Percentiles rank a stretch among this genome's conserved stretches.
phyloP scores from a whole-genome alignment of 2,329 filamentous ascomycete species.

The Aspergillus hiratsukae region DNA sequence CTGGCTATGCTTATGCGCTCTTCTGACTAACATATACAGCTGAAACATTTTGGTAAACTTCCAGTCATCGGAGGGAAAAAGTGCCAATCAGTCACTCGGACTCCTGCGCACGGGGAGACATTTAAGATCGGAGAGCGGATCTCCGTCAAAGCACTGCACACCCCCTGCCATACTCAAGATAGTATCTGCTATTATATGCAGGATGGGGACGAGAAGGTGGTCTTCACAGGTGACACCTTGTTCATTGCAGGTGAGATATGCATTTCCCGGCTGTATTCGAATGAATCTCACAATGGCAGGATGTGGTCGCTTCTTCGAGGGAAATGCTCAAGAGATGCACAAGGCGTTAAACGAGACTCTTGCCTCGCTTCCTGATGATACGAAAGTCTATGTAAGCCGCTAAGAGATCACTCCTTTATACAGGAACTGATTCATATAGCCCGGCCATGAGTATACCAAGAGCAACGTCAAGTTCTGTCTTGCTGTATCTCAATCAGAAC shows the following conservation, averaged over 20 bases:
- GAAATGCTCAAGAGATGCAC: conserved; percentile 85
- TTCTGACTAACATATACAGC: conserved; percentile 32
- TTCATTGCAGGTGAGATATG: conserved; percentile 71
- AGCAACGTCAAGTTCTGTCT: conserved; percentile 85
- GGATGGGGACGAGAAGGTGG: conserved; percentile 66
- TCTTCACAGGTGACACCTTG: conserved; percentile 94
- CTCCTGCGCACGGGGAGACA: conserved; percentile 67
- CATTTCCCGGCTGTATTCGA: conserved; percentile 11
- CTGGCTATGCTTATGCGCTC: not conserved
- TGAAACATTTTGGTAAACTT: conserved; percentile 57
- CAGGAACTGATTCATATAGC: conserved; percentile 46
- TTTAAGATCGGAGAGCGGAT: conserved; percentile 81
- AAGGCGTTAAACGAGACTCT: conserved; percentile 84
- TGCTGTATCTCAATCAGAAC: conserved; percentile 68
- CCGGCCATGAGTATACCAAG: conserved; percentile 98
- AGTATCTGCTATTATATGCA: conserved; percentile 94
- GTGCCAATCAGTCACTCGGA: conserved; percentile 73
- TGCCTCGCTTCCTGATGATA: conserved; percentile 77
- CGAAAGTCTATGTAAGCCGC: conserved; percentile 73
- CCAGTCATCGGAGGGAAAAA: conserved; percentile 84
- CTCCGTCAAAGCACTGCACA: conserved; percentile 81
- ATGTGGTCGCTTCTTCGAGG: conserved; percentile 95
- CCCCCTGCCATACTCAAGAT: conserved; percentile 96
- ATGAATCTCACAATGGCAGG: conserved; percentile 47
- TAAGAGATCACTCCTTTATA: not conserved